phyloP scores from a whole-genome alignment of 495 filamentous ascomycete genomes.

The Durotheca rogersii region DNA sequence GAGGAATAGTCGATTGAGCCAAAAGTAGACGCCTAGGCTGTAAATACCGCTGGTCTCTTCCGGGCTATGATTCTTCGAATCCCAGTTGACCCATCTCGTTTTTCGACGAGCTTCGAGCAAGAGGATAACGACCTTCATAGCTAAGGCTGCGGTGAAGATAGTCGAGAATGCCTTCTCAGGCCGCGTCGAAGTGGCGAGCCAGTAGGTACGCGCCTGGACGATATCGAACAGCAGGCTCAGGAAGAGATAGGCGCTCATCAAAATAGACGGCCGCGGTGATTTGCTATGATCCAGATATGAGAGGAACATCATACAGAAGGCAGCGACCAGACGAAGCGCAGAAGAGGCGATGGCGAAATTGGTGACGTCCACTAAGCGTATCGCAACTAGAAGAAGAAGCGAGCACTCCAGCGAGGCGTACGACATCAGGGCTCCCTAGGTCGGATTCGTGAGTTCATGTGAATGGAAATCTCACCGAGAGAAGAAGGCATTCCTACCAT shows the following conservation, averaged over 20 bases:
- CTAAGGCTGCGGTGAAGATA: slow-evolving; percentile 50
- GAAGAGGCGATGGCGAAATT: slow-evolving; percentile 35
- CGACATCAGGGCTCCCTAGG: slow-evolving; percentile 24
- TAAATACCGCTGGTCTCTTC: slow-evolving; percentile 61
- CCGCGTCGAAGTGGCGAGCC: slow-evolving; percentile 24
- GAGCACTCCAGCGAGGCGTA: slow-evolving; percentile 40
- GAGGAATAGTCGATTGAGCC: slow-evolving; percentile 58
- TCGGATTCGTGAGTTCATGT: neutral
- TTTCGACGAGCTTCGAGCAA: slow-evolving; percentile 59
- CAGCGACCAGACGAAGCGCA: slow-evolving; percentile 33
- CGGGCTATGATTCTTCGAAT: slow-evolving; percentile 46
- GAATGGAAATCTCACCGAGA: neutral
- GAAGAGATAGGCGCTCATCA: slow-evolving; percentile 44
- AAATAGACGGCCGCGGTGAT: slow-evolving; percentile 42
- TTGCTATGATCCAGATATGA: slow-evolving; percentile 41
- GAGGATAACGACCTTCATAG: slow-evolving; percentile 49
- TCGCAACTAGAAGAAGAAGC: slow-evolving; percentile 34
- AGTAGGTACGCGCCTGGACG: slow-evolving; percentile 44
- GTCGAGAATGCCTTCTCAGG: slow-evolving; percentile 20
- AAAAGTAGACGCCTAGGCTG: slow-evolving; percentile 57
- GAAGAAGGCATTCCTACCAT: slow-evolving; percentile 32
- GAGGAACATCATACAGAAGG: slow-evolving; percentile 34
- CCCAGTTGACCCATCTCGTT: slow-evolving; percentile 36
- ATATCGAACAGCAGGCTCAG: slow-evolving; percentile 45
- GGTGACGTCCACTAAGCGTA: slow-evolving; percentile 29